Evolutionary conservation across 345 rosid genomes (phyloP).

Genomic region (Viola odorata): DNA sequence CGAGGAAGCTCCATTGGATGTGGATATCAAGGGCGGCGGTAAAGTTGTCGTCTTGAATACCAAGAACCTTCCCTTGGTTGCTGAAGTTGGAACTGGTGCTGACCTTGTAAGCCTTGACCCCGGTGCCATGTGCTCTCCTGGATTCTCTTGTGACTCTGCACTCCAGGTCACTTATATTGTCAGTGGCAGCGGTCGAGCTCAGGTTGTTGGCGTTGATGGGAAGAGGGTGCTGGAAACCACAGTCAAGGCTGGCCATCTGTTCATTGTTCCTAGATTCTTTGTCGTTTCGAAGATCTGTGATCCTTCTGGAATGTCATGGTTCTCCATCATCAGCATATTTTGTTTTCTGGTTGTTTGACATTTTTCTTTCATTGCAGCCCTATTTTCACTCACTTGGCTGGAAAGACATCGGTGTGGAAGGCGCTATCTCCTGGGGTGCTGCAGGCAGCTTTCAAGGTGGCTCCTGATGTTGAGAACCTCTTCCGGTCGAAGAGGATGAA

Average conservation of each 20-base stretch:
- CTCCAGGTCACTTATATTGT: slow-evolving; percentile 77
- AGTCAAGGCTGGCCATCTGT: slow-evolving; percentile 60
- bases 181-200: slow-evolving; percentile 70
- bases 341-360: background rate
- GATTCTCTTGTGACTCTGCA: slow-evolving; percentile 90
- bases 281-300: slow-evolving; percentile 80
- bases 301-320: slow-evolving; percentile 81
- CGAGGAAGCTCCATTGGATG: slow-evolving; percentile 77
- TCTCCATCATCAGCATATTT: slow-evolving; percentile 66
- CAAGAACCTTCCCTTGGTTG: slow-evolving; percentile 77
- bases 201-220: slow-evolving; percentile 71
- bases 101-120: slow-evolving; percentile 78
- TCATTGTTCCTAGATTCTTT: slow-evolving; percentile 86
- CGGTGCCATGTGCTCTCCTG: slow-evolving; percentile 91
- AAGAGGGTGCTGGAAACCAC: slow-evolving; percentile 63
- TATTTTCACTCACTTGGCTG: slow-evolving; percentile 83
- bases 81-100: slow-evolving; percentile 82
- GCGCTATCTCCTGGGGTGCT: slow-evolving; percentile 73
- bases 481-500: slow-evolving; percentile 66
- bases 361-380: slow-evolving; percentile 43
- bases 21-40: slow-evolving; percentile 69
- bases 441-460: slow-evolving; percentile 65
- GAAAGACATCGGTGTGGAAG: slow-evolving; percentile 74
- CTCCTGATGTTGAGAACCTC: slow-evolving; percentile 45
- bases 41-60: slow-evolving; percentile 81